A percentile compares a stretch with the other conserved stretches of the same genome.
Conservation (phyloP, 495 filamentous ascomycete genomes). For the Xylaria flabelliformis region DNA sequence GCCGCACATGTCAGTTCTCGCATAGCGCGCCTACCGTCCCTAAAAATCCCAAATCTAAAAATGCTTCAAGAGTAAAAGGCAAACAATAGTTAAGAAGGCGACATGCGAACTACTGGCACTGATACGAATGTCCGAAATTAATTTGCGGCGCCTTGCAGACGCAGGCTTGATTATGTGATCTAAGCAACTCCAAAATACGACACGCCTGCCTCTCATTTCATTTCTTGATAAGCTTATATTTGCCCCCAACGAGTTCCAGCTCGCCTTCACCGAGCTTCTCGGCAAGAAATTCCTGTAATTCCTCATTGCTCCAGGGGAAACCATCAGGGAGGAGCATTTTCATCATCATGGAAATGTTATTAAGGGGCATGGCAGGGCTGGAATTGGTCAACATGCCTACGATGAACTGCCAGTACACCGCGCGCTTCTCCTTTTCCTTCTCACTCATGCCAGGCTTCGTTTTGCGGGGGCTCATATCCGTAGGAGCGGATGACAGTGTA, state of each 20-base stretch:
- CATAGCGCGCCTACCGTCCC: background rate
- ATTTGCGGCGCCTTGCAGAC: constrained; percentile 1
- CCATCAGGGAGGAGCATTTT: constrained; percentile 85
- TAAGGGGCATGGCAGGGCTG: constrained; percentile 73
- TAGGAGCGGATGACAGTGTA: constrained; percentile 52
- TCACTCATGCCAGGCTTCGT: constrained; percentile 42
- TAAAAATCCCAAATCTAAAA: background rate
- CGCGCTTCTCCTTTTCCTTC: constrained; percentile 74
- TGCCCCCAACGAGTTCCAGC: constrained; percentile 76
- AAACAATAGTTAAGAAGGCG: background rate
- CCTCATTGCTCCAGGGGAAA: constrained; percentile 78
- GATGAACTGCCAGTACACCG: constrained; percentile 89
- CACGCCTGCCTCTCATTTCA: constrained; percentile 33
- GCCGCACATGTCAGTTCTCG: background rate
- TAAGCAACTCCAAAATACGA: constrained; percentile 16
- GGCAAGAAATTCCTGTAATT: constrained; percentile 76
- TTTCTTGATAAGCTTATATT: constrained; percentile 67
- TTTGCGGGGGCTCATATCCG: constrained; percentile 42
- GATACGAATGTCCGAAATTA: constrained; percentile 1
- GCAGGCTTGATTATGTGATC: constrained; percentile 21
- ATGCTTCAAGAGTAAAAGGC: background rate
- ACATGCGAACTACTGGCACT: constrained; percentile 1
- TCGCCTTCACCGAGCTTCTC: constrained; percentile 74
- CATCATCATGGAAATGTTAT: constrained; percentile 90
- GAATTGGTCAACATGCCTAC: constrained; percentile 93